phyloP scores from a whole-genome alignment of 768 basidiomycete genomes.

The Clavaria fumosa region DNA sequence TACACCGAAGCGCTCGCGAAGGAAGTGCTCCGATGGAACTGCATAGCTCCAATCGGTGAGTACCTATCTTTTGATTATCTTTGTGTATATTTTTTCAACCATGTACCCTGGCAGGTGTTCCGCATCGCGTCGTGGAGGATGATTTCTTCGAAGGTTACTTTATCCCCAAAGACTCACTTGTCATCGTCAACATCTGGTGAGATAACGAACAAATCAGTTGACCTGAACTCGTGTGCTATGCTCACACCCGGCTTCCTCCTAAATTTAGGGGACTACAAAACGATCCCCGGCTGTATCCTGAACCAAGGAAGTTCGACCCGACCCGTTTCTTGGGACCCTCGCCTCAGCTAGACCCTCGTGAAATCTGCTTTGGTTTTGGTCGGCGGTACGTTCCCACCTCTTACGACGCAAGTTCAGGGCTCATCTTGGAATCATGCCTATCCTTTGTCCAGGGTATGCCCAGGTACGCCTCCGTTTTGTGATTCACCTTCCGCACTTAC shows the following conservation, averaged over 20 bases:
- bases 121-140: constrained; percentile 31
- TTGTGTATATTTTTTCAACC: no score
- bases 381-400: constrained; percentile 29
- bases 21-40: constrained; percentile 42
- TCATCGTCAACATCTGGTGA: constrained; percentile 36
- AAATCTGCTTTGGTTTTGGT: constrained; percentile 55
- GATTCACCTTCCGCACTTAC: no score
- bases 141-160: constrained; percentile 27
- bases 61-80: no score
- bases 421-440: neutral
- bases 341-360: constrained; percentile 40
- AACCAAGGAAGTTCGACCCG: constrained; percentile 42
- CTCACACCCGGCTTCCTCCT: no score
- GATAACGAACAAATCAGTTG: no score
- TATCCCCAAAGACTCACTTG: constrained; percentile 33
- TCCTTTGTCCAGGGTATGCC: neutral
- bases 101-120: constrained; percentile 21
- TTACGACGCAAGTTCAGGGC: no score
- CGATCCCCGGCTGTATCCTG: constrained; percentile 35
- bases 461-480: neutral
- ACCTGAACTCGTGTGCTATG: no score
- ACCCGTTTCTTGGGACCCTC: constrained; percentile 37
- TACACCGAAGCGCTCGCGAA: constrained; percentile 45
- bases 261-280: no score
- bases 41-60: no score